Evolutionary conservation across 2,329 filamentous ascomycete species (phyloP), one percentile per base, ranked within the genome.

Genomic region (Aspergillus bombycis): DNA sequence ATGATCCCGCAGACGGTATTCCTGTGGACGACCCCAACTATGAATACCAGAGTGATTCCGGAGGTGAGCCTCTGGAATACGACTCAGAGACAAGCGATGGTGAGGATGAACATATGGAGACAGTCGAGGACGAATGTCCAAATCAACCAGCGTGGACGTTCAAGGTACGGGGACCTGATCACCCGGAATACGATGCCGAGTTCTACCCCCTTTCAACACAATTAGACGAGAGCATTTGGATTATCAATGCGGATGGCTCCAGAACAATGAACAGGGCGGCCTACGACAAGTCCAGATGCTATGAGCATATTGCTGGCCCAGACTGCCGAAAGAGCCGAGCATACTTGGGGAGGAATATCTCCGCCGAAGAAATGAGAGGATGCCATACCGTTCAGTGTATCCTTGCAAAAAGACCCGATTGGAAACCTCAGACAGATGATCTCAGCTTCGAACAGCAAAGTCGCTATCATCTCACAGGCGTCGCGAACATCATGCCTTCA

Each of bases 101-200:
- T 4, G 45, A 16, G 4, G 23, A 9, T 10, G 45, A 14, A 48
- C 11, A 7, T 48, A 28, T 9, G 12, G 26, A 11, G 7, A 19
- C 19, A 23, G 1, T 3, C 12, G 4, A 12, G 0, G 0, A 16
- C 5, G 14, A 28, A 23, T 8, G 3, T 48, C 4, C 26, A 11
- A 16, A 30, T 30, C 12, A 11, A 12, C 46, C 6, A 1, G 26
- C 19, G 14, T 50, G 46, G 46, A 30, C 23, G 0, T 50, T 50
- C 16, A n/a, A n/a, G 23, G 46, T 32, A 28, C 26, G 14, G 4
- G 46, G 46, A 0, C 46, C 46, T 10, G 46, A 50, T 11, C 8
- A n/a, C 8, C 46, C 26, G 14, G 46, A 50, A 50, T 50, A 50
- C 7, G 46, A 50, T 26, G 30, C 23, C 4, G 16, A 30, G 7